Conservation (phyloP, 1,284 basidiomycete genomes). For the Hortiboletus rubellus region DNA sequence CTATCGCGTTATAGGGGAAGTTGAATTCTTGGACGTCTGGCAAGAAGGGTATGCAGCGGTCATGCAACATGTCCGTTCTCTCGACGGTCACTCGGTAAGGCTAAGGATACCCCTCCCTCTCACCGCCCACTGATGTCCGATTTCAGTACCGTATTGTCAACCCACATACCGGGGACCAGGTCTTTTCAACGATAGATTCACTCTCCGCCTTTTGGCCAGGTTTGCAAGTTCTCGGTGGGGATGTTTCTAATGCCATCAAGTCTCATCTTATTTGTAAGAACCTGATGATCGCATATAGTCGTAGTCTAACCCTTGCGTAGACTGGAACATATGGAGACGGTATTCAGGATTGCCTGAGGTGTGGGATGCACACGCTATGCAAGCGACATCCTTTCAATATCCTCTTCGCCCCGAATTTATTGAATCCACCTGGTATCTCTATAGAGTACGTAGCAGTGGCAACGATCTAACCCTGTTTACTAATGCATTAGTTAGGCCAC, state of each 20-base stretch:
- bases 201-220: constrained; percentile 89
- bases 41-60: constrained; percentile 85
- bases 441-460: constrained; percentile 60
- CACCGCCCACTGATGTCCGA: not conserved
- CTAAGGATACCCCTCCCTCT: not conserved
- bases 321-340: constrained; percentile 88
- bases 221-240: constrained; percentile 85
- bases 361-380: constrained; percentile 75
- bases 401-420: constrained; percentile 90
- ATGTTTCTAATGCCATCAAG: constrained; percentile 86
- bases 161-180: constrained; percentile 71
- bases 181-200: constrained; percentile 76
- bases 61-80: constrained; percentile 80
- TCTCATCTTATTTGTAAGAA: constrained; percentile 77
- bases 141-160: constrained; percentile 77
- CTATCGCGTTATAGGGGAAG: constrained; percentile 59
- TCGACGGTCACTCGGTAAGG: constrained; percentile 85
- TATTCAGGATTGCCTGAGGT: constrained; percentile 88
- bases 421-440: constrained; percentile 93
- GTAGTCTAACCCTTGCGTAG: constrained; percentile 40
- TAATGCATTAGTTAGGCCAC: constrained; percentile 67
- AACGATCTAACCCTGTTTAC: not conserved
- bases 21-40: constrained; percentile 90
- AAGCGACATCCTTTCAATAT: constrained; percentile 79
- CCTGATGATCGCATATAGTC: not conserved